These are phyloP conservation scores for Yamadazyma endophytica DNA, from an alignment of 805 yeast genomes.

Conservation along the genomic window DNA sequence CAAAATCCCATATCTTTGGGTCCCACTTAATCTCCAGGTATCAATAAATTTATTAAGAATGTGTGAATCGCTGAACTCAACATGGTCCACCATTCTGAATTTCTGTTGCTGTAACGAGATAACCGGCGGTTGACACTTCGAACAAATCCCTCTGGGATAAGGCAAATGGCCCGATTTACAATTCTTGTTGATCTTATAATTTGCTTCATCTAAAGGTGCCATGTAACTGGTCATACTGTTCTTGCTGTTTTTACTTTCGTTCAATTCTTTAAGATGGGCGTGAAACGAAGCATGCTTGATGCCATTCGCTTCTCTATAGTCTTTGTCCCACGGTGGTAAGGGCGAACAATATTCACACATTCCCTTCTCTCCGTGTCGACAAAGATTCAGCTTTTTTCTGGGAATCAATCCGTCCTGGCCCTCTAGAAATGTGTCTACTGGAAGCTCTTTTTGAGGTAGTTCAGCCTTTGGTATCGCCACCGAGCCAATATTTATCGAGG, in stretches of 20 bases:
- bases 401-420: constrained; percentile 67
- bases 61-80: constrained; percentile 75
- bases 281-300: constrained; percentile 90
- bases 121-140: constrained; percentile 95
- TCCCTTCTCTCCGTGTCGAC: constrained; percentile 88
- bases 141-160: constrained; percentile 93
- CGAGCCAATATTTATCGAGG: background rate
- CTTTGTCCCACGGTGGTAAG: constrained; percentile 88
- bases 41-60: constrained; percentile 83
- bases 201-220: constrained; percentile 72
- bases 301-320: constrained; percentile 65
- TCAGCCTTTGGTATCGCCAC: constrained; percentile 8
- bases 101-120: constrained; percentile 86
- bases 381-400: constrained; percentile 57
- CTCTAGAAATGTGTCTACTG: constrained; percentile 66
- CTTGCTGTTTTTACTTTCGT: constrained; percentile 61
- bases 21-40: constrained; percentile 84
- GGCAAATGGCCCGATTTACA: constrained; percentile 85
- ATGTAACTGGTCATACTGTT: constrained; percentile 60
- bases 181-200: constrained; percentile 56
- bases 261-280: constrained; percentile 70
- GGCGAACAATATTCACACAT: constrained; percentile 99
- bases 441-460: constrained; percentile 53
- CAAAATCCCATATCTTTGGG: constrained; percentile 81
- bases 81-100: constrained; percentile 96